phyloP scores from a whole-genome alignment of 257 asterid species.

The Penstemon newberryi region DNA sequence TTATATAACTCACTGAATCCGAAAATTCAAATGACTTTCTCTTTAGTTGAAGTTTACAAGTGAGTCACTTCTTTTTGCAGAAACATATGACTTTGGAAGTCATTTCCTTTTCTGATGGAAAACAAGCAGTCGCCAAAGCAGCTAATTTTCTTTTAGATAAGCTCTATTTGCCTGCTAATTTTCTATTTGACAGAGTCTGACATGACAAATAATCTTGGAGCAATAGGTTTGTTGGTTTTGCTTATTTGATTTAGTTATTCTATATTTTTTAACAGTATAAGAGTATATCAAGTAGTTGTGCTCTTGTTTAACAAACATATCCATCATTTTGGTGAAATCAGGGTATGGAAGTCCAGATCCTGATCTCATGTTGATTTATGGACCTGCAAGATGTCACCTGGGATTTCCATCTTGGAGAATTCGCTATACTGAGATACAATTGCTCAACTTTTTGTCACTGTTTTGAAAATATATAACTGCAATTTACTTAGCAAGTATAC shows the following conservation, averaged over 20 bases:
- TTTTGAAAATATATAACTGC: neutral
- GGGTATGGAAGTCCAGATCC: constrained; percentile 75
- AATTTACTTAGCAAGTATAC: constrained; percentile 4
- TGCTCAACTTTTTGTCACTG: neutral
- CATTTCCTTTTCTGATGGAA: constrained; percentile 71
- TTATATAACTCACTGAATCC: too few relatives aligned
- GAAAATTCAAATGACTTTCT: too few relatives aligned
- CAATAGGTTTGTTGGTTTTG: constrained; percentile 50
- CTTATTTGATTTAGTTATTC: constrained; percentile 11
- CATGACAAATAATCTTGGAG: constrained; percentile 64
- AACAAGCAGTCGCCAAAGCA: constrained; percentile 82
- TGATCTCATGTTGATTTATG: constrained; percentile 83
- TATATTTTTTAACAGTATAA: constrained; percentile 5
- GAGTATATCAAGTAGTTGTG: neutral
- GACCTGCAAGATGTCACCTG: constrained; percentile 86
- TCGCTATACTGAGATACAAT: constrained; percentile 76
- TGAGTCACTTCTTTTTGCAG: constrained; percentile 37
- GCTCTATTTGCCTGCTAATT: constrained; percentile 42
- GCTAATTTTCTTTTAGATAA: constrained; percentile 69
- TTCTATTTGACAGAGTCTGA: constrained; percentile 72
- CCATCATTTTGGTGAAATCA: constrained; percentile 34
- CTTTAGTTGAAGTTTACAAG: neutral
- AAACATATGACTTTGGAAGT: constrained; percentile 61
- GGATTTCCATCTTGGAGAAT: constrained; percentile 97
- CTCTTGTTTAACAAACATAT: constrained; percentile 13